These are phyloP conservation scores for Fraxinus latifolia DNA, from an alignment of 305 asterid species.

Conservation along the genomic window DNA sequence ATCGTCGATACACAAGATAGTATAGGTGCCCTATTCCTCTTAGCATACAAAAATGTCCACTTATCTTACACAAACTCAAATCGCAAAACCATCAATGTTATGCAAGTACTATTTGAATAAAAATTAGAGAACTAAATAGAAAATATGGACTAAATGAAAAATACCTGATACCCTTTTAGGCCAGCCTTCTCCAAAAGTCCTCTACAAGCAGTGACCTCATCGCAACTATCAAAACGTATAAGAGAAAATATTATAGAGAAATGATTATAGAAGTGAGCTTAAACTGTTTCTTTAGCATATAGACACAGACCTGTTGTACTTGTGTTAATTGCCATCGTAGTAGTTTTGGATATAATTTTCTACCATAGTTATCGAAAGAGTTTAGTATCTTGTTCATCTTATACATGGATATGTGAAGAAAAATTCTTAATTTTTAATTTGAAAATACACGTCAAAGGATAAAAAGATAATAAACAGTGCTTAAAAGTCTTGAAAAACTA, in stretches of 20 bases:
- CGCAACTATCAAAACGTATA: slow-evolving; percentile 36
- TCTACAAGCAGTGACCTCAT: slow-evolving; percentile 57
- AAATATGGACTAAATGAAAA: slow-evolving; percentile 7
- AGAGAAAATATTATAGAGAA: neutral
- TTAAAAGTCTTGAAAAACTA: neutral
- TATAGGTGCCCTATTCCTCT: neutral
- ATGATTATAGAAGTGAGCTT: neutral
- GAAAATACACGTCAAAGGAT: neutral
- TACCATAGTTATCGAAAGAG: neutral
- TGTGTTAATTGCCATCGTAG: neutral
- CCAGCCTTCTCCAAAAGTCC: slow-evolving; percentile 55
- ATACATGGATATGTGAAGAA: neutral
- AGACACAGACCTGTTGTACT: neutral
- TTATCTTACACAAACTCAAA: neutral
- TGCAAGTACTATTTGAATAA: neutral
- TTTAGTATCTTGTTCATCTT: neutral
- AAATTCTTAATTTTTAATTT: neutral
- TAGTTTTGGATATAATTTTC: neutral
- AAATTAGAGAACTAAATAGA: neutral
- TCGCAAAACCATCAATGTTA: neutral
- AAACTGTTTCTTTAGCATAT: neutral
- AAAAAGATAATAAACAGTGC: neutral
- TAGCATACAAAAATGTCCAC: neutral
- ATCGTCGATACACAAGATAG: neutral
- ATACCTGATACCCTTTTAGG: slow-evolving; percentile 86